These are phyloP conservation scores for Drosera capensis DNA, from an alignment of 148 eudicot genomes.

Conservation along the genomic window DNA sequence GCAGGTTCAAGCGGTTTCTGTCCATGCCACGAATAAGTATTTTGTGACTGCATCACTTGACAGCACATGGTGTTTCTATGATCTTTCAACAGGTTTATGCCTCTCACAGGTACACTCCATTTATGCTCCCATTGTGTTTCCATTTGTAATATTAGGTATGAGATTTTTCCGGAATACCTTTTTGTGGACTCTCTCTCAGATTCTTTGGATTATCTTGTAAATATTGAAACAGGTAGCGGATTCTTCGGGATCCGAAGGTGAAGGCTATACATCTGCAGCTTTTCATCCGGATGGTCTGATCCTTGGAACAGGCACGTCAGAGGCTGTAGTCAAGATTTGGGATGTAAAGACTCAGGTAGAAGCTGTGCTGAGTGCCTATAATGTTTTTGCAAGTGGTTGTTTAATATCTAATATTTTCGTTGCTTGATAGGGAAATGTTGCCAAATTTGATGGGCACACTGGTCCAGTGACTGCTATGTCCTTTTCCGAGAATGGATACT, in stretches of 20 bases:
- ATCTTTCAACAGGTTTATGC: conserved; percentile 64
- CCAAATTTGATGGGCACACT: conserved; percentile 74
- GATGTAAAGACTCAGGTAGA: conserved; percentile 93
- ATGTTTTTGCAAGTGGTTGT: not conserved
- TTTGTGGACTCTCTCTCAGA: not conserved
- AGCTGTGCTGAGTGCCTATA: not conserved
- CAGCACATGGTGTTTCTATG: conserved; percentile 93
- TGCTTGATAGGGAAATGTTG: conserved; percentile 56
- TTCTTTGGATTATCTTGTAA: not conserved
- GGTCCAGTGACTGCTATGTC: conserved; percentile 87
- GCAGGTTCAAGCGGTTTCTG: conserved; percentile 91
- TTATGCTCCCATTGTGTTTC: not conserved
- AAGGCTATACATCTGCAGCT: conserved; percentile 89
- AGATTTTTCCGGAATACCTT: no score
- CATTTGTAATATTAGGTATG: no score
- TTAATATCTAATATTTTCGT: conserved; percentile 1
- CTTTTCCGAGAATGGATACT: conserved; percentile 96
- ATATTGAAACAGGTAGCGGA: conserved; percentile 51
- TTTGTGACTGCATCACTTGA: conserved; percentile 88
- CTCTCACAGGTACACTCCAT: conserved; percentile 71
- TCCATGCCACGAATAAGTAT: conserved; percentile 83
- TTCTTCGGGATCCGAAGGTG: conserved; percentile 26
- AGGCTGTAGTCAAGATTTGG: conserved; percentile 77
- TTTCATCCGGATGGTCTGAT: conserved; percentile 99
- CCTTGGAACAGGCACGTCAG: conserved; percentile 91